phyloP scores from a whole-genome alignment of 1,284 basidiomycete species.

The Trametes polyzona region DNA sequence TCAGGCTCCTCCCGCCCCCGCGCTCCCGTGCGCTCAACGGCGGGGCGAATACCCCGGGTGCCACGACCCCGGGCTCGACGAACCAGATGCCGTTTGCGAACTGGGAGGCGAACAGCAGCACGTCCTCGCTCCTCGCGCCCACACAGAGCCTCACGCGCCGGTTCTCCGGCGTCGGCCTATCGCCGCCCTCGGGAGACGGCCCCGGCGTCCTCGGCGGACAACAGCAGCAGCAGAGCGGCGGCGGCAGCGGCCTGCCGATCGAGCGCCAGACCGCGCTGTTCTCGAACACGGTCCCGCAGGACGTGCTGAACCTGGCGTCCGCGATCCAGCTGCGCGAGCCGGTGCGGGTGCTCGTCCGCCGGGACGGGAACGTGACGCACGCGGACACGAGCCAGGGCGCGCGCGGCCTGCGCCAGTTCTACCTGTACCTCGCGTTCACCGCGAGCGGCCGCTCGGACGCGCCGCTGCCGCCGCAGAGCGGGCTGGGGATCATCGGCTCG shows the following conservation, averaged over 20 bases:
- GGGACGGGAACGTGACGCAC: constrained; percentile 88
- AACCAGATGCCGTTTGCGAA: constrained; percentile 50
- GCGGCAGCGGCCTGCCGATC: constrained; percentile 35
- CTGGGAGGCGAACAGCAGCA: constrained; percentile 50
- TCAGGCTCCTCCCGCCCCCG: constrained; percentile 86
- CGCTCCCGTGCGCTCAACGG: constrained; percentile 63
- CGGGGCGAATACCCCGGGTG: constrained; percentile 41
- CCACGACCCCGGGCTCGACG: constrained; percentile 37
- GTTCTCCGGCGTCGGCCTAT: constrained; percentile 55
- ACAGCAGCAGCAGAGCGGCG: too few relatives aligned
- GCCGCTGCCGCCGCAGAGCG: constrained; percentile 54
- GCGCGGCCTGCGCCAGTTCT: constrained; percentile 89
- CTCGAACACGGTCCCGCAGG: constrained; percentile 93
- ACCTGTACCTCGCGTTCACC: constrained; percentile 90
- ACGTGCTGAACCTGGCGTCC: constrained; percentile 89
- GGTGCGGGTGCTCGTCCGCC: constrained; percentile 92
- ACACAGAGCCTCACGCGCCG: constrained; percentile 59
- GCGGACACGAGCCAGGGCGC: constrained; percentile 73
- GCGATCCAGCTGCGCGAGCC: constrained; percentile 92
- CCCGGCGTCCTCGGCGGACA: too few relatives aligned
- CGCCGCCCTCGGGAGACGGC: constrained; percentile 28
- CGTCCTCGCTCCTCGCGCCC: constrained; percentile 47
- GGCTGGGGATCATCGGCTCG: constrained; percentile 89
- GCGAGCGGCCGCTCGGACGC: constrained; percentile 77
- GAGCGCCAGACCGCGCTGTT: constrained; percentile 97